These are phyloP conservation scores for Echeveria elegans DNA, from an alignment of 164 flowering plant genomes.

Conservation along the genomic window DNA sequence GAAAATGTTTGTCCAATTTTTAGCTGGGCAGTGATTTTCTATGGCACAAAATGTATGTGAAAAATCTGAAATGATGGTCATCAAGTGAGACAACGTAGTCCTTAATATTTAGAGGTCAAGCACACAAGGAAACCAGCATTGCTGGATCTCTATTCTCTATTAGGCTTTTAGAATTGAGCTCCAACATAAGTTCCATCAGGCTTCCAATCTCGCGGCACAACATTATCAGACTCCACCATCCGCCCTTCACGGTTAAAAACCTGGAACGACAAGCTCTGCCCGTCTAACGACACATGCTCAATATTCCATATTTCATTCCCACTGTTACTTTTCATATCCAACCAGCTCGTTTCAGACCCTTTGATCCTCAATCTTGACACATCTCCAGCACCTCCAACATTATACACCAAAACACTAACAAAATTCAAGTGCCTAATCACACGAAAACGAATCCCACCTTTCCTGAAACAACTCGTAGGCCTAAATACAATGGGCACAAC, in stretches of 20 bases:
- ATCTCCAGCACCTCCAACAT: slow-evolving; percentile 7
- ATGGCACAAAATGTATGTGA: not conserved
- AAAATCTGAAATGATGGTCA: not conserved
- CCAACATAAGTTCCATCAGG: not conserved
- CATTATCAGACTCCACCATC: not conserved
- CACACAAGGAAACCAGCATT: not conserved
- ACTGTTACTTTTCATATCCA: not conserved
- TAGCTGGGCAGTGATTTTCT: not conserved
- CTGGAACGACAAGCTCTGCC: slow-evolving; percentile 6
- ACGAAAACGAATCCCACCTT: slow-evolving; percentile 4
- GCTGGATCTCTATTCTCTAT: not conserved
- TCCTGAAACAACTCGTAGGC: not conserved
- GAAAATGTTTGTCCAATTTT: not conserved
- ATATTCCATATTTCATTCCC: slow-evolving; percentile 1
- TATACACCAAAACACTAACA: slow-evolving; percentile 2
- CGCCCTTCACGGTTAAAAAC: not conserved
- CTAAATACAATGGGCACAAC: not conserved
- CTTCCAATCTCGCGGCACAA: slow-evolving; percentile 5
- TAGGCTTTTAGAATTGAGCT: not conserved
- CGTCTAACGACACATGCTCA: not conserved
- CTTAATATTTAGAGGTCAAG: not conserved
- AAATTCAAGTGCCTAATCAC: not conserved
- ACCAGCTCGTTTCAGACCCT: not conserved
- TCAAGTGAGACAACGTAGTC: not conserved
- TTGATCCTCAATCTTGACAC: slow-evolving; percentile 4